phyloP scores from a whole-genome alignment of 305 asterid genomes.

The Solanum hybrid region DNA sequence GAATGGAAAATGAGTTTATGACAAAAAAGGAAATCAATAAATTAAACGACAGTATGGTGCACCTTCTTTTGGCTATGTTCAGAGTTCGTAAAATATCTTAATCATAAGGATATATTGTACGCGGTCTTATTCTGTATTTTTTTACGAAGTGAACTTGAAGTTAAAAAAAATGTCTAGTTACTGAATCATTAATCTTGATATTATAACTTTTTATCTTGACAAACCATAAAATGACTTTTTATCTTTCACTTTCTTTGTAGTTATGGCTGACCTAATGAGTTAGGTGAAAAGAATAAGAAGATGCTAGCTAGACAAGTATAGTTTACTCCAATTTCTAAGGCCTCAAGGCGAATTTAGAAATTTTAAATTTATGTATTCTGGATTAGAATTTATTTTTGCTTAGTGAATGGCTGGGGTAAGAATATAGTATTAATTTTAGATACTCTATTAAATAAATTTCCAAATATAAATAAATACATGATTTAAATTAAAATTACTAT shows the following conservation, averaged over 20 bases:
- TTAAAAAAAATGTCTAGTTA: too few species aligned
- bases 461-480: too few species aligned
- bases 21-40: not conserved
- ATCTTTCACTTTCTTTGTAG: not conserved
- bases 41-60: not conserved
- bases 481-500: too few species aligned
- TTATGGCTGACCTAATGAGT: not conserved
- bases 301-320: not conserved
- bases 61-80: not conserved
- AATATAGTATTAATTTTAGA: not conserved
- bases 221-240: not conserved
- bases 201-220: not conserved
- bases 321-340: too few species aligned
- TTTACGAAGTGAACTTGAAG: too few species aligned
- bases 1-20: not conserved
- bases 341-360: not conserved
- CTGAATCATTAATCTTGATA: too few species aligned
- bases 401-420: not conserved
- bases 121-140: rapidly evolving
- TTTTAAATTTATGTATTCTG: too few species aligned
- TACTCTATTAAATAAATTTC: too few species aligned
- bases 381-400: too few species aligned
- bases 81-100: too few species aligned
- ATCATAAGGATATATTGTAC: not conserved
- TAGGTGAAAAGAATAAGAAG: not conserved